Conservation (phyloP, 768 basidiomycete species). For the Lactarius hatsudake region DNA sequence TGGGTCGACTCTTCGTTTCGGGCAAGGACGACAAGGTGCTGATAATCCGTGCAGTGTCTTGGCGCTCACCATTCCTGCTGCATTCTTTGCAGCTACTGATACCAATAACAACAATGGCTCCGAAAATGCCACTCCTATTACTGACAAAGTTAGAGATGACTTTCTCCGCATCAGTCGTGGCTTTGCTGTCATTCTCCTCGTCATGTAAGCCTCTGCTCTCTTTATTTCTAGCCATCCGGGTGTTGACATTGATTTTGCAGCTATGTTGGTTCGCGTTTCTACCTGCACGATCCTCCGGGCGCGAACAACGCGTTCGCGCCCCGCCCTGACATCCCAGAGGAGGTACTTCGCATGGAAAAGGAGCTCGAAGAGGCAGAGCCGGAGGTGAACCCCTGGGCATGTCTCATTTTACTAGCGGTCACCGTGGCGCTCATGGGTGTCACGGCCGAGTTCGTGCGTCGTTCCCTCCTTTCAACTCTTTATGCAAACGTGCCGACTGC, state of each 20-base stretch:
- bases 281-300: slow-evolving; percentile 68
- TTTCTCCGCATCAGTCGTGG: slow-evolving; percentile 67
- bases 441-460: slow-evolving; percentile 67
- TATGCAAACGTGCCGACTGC: background rate
- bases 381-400: slow-evolving; percentile 61
- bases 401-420: slow-evolving; percentile 48
- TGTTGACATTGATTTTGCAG: slow-evolving; percentile 33
- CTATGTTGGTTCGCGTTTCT: slow-evolving; percentile 66
- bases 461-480: background rate
- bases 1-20: slow-evolving; percentile 32
- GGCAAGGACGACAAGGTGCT: background rate
- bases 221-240: background rate
- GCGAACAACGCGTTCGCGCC: slow-evolving; percentile 45
- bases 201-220: slow-evolving; percentile 44
- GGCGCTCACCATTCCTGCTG: slow-evolving; percentile 60
- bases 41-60: slow-evolving; percentile 46
- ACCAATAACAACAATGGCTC: slow-evolving; percentile 34
- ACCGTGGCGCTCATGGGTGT: slow-evolving; percentile 61
- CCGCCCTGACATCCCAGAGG: slow-evolving; percentile 41
- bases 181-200: slow-evolving; percentile 57
- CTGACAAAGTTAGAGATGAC: slow-evolving; percentile 42
- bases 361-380: slow-evolving; percentile 49
- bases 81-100: slow-evolving; percentile 64
- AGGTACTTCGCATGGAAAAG: slow-evolving; percentile 35
- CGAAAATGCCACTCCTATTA: slow-evolving; percentile 34